Conservation (phyloP, 805 yeast genomes). For the Vanderwaltozyma tropicalis region DNA sequence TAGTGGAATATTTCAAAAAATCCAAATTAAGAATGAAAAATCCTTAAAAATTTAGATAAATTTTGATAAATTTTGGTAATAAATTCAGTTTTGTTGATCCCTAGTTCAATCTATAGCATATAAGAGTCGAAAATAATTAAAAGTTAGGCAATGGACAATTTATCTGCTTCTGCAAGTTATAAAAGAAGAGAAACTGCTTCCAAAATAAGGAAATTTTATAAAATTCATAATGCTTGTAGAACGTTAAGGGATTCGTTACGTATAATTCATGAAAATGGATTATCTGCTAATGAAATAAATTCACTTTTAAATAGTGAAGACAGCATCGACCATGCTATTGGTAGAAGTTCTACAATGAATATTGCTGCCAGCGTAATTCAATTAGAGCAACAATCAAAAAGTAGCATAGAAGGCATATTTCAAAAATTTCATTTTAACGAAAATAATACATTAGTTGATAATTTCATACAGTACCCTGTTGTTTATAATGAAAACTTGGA, state of each 20-base stretch:
- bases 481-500: slow-evolving; percentile 11
- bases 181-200: too few species aligned
- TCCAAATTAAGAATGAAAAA: too few species aligned
- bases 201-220: slow-evolving; percentile 9
- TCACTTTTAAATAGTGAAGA: neutral
- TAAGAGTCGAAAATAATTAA: too few species aligned
- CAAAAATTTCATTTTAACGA: slow-evolving; percentile 6
- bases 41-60: too few species aligned
- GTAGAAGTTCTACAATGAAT: slow-evolving; percentile 8
- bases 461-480: slow-evolving; percentile 13
- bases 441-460: slow-evolving; percentile 3
- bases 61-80: too few species aligned
- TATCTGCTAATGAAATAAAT: slow-evolving; percentile 4
- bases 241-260: slow-evolving; percentile 9
- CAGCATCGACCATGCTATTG: slow-evolving; percentile 8
- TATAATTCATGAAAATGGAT: slow-evolving; percentile 7
- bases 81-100: too few species aligned
- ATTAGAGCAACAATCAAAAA: neutral
- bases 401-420: slow-evolving; percentile 3
- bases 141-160: too few species aligned
- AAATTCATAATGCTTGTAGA: slow-evolving; percentile 10
- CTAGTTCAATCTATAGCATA: too few species aligned
- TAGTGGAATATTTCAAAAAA: too few species aligned
- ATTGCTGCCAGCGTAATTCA: slow-evolving; percentile 2
- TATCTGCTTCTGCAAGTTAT: too few species aligned